phyloP scores from a whole-genome alignment of 176 grass and related monocot species.

The Olyra latifolia region DNA sequence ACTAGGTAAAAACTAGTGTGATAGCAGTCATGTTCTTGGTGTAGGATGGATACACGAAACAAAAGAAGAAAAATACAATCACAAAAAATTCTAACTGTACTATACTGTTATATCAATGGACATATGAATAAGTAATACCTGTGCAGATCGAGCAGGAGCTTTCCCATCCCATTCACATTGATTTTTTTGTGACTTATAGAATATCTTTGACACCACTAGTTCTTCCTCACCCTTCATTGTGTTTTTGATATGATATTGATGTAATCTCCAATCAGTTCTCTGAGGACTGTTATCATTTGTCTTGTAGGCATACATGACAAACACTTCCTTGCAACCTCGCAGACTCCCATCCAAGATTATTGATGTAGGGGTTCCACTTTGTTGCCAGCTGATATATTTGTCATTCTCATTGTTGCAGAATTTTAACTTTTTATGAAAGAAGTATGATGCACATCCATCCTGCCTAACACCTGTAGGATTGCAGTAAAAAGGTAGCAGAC shows the following conservation, averaged over 20 bases:
- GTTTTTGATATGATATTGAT: slow-evolving; percentile 58
- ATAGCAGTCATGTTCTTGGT: too few relatives aligned
- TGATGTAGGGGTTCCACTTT: slow-evolving; percentile 40
- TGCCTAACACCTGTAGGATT: slow-evolving; percentile 56
- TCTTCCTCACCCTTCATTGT: slow-evolving; percentile 42
- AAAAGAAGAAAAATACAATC: slow-evolving; percentile 1
- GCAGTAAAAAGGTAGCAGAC: slow-evolving; percentile 2
- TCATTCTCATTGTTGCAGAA: slow-evolving; percentile 22
- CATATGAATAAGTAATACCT: slow-evolving; percentile 29
- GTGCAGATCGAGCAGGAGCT: not conserved
- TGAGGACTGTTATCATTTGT: slow-evolving; percentile 28
- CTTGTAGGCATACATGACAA: slow-evolving; percentile 43
- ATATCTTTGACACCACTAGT: slow-evolving; percentile 77
- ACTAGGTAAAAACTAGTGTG: too few relatives aligned
- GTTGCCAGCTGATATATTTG: slow-evolving; percentile 53
- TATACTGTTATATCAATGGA: not conserved
- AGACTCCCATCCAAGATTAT: slow-evolving; percentile 54
- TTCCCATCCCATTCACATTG: slow-evolving; percentile 4
- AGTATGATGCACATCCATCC: slow-evolving; percentile 69
- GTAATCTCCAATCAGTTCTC: slow-evolving; percentile 58
- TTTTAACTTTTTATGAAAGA: slow-evolving; percentile 72
- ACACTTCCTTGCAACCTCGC: slow-evolving; percentile 60
- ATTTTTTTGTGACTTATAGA: slow-evolving; percentile 29
- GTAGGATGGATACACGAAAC: not conserved
- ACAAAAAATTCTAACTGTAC: not conserved